A percentile compares a stretch with the other conserved stretches of the same genome.
These are phyloP conservation scores for Stereum hirsutum DNA, from an alignment of 1,284 basidiomycete genomes.

Conservation along the genomic window DNA sequence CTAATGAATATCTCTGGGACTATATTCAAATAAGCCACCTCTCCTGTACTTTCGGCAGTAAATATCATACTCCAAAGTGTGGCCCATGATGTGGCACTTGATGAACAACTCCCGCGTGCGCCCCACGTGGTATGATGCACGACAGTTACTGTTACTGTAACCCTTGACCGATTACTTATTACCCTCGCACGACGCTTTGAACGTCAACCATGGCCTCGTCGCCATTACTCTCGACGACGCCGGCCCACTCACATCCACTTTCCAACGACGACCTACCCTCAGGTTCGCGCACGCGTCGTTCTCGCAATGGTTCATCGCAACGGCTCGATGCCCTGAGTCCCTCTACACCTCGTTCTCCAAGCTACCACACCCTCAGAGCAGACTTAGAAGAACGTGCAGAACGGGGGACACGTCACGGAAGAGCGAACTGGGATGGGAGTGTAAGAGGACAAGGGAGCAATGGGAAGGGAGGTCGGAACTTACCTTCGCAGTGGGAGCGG, in stretches of 20 bases:
- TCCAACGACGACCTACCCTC: constrained; percentile 43
- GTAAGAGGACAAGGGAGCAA: constrained; percentile 35
- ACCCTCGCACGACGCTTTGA: not conserved
- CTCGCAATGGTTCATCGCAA: constrained; percentile 19
- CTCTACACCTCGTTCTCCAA: not conserved
- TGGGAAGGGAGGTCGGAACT: constrained; percentile 17
- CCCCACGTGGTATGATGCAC: too few species aligned
- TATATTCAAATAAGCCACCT: too few species aligned
- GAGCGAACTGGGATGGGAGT: constrained; percentile 51
- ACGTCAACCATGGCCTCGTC: constrained; percentile 11
- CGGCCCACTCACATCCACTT: constrained; percentile 59
- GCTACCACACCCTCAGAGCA: constrained; percentile 51
- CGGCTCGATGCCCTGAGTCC: not conserved
- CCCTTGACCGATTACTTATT: too few species aligned
- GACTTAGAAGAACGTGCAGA: constrained; percentile 36
- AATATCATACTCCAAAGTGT: too few species aligned
- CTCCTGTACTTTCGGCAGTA: too few species aligned
- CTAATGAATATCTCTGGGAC: too few species aligned
- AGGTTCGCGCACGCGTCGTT: constrained; percentile 30
- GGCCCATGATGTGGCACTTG: too few species aligned
- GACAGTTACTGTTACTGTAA: too few species aligned
- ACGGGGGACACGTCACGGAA: constrained; percentile 15
- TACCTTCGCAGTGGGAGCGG: constrained; percentile 26
- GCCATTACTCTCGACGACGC: constrained; percentile 26
- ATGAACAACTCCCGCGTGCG: too few species aligned